phyloP scores from a whole-genome alignment of 176 grass and related monocot species.

The Dactylis glomerata region DNA sequence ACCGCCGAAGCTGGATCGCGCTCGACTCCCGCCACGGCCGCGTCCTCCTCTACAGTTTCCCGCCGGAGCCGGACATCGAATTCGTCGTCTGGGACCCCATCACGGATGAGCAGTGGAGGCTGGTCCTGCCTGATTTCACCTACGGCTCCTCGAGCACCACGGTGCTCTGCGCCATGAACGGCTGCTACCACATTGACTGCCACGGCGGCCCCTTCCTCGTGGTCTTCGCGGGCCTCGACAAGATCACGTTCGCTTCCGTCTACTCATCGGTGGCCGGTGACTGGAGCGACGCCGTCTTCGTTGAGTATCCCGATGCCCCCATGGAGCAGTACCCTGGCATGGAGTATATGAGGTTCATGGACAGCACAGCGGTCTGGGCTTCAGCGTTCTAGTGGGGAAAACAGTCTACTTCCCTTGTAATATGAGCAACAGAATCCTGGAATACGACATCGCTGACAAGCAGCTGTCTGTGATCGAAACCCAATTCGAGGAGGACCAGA shows the following conservation, averaged over 20 bases:
- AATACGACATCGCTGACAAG: not conserved
- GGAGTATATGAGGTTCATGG: not conserved
- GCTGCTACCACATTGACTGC: not conserved
- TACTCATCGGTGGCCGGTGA: not conserved
- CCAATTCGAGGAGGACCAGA: not conserved
- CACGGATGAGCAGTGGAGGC: not conserved
- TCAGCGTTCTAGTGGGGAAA: not conserved
- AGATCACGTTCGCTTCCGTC: not conserved
- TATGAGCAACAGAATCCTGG: not conserved
- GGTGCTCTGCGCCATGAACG: not conserved
- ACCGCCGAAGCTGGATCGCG: not conserved
- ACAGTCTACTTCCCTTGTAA: not conserved
- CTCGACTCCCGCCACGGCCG: not conserved
- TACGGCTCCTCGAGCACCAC: not conserved
- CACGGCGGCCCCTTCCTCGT: not conserved
- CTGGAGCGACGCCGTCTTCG: not conserved
- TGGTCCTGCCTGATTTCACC: not conserved
- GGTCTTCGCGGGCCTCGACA: not conserved
- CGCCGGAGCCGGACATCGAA: not conserved
- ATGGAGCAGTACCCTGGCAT: not conserved
- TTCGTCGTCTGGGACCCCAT: not conserved
- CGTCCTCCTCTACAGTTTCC: not conserved
- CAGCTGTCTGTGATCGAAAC: not conserved
- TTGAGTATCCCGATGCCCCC: not conserved
- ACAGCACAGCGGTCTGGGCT: not conserved